Evolutionary conservation across 108 stramenopile genomes (phyloP), one percentile per base, ranked within the genome.

Genomic region (Cylindrotheca fusiformis): DNA sequence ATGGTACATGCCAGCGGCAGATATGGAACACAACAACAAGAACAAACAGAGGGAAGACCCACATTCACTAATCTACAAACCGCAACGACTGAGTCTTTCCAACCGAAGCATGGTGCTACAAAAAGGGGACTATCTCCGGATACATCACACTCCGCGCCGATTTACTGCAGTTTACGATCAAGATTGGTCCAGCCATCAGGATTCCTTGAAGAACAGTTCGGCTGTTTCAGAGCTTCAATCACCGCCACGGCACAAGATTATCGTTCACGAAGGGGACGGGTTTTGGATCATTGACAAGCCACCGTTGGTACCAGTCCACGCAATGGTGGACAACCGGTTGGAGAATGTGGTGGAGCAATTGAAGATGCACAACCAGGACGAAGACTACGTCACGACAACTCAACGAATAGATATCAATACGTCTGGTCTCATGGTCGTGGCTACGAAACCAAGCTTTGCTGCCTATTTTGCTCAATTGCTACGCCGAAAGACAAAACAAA

Each of bases 341-440:
- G 94, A 95, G 58, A 95, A 91, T 73, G 87, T 92, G 6, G 81
- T 64, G 21, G 45, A 55, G 45, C 64, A 67, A 48, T 32, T 58
- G 12, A 30, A 48, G 14, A 12, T 19, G 17, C 57, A 60, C 47
- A 58, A 77, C 25, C 68, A 55, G 21, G 52, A 56, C 10, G 59
- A 36, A 5, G 58, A 66, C 28, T 93, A 90, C 58, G 73, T 90
- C 2, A 69, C 72, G 1, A 81, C 86, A 17, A 79, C 86, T 4
- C 92, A 93, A 44, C 66, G 92, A 44, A 58, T 93, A 23, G 92
- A 93, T 61, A 77, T 86, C 33, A 89, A 88, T 62, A 93, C 92
- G 25, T 87, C 88, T 5, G 92, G 92, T 3, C 71, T 93, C 45
- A 63, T 93, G 53, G 85, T 90, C 20, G 79, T 93, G 30, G 85